Evolutionary conservation across 768 basidiomycete species (phyloP), one percentile per base, ranked within the genome.

Genomic region (Mrakia blollopis): DNA sequence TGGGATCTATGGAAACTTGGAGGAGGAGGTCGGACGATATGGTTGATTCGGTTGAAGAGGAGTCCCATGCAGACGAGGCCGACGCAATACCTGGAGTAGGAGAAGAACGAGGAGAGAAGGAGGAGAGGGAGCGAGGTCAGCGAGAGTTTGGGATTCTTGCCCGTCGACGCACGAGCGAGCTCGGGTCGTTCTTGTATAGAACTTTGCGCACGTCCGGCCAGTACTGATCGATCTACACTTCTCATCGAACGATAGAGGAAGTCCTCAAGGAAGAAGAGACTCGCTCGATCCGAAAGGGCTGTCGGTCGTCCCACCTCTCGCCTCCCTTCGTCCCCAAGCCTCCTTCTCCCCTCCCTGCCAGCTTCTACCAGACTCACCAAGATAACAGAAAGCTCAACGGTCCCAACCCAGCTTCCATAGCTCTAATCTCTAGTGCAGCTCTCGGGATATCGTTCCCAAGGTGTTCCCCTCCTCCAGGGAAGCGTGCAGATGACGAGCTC

Each of bases 1-100:
- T 65, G 63, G 9, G 63, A 65, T 5, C 63, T 5, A 65, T 65
- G 63, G 63, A 65, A 65, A 11, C 52, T 69, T 14, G 74, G 74
- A 21, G 74, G 67, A 1, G 67, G 52, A 11, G 74, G 74, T 3
- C 74, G 52, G 16, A 75, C 74, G 11, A 75, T 32, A 25, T 41
- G 32, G 52, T 39, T 14, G 3, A 70, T 61, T 21, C 74, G 74
- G 28, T 75, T 75, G 35, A 75, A 41, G 25, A 72, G 21, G n/a
- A 54, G n/a, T 11, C 28, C n/a, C 63, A 65, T 65, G 37, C 63
- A 65, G 32, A 65, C 63, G 9, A 65, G 37, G 8, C 63, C 63
- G 63, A 65, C 63, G 35, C 28, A 30, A 35, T 65, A 65, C 63
- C 63, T 65, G 37, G 2, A 18, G 21, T 1, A 50, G 47, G 13